These are phyloP conservation scores for Cicer judaicum DNA, from an alignment of 306 rosid genomes.

Conservation along the genomic window DNA sequence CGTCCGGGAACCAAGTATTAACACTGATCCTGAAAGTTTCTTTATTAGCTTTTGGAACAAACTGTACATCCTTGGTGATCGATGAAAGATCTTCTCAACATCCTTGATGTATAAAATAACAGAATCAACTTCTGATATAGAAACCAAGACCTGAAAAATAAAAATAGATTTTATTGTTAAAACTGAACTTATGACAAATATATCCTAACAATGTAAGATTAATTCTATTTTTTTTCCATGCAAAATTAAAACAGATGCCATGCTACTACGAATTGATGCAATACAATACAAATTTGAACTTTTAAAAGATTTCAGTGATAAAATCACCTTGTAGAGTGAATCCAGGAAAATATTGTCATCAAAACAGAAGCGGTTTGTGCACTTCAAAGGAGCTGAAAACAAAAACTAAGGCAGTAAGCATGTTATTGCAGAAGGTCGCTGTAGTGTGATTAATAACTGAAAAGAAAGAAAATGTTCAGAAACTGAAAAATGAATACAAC, in stretches of 20 bases:
- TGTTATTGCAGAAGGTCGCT: not conserved
- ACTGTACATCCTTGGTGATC: slow-evolving; percentile 63
- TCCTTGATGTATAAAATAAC: slow-evolving; percentile 81
- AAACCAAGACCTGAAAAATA: slow-evolving; percentile 70
- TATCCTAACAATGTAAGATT: not conserved
- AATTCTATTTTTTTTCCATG: not conserved
- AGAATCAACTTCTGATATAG: slow-evolving; percentile 69
- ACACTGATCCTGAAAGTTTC: slow-evolving; percentile 80
- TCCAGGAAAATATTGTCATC: slow-evolving; percentile 76
- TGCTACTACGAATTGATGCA: not conserved
- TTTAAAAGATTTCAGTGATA: slow-evolving; percentile 5
- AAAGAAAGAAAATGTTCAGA: not conserved
- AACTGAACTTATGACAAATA: not conserved
- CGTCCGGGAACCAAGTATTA: slow-evolving; percentile 76
- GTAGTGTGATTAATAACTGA: not conserved
- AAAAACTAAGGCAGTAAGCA: slow-evolving; percentile 39
- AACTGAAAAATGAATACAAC: not conserved
- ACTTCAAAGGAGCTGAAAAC: slow-evolving; percentile 65
- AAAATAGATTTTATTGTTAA: slow-evolving; percentile 32
- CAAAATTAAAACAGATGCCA: not conserved
- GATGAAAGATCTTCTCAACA: slow-evolving; percentile 69
- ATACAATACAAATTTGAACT: not conserved
- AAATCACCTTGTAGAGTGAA: slow-evolving; percentile 79
- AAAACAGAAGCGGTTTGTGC: slow-evolving; percentile 65
- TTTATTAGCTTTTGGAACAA: slow-evolving; percentile 65